Evolutionary conservation across 305 asterid species (phyloP), one percentile per base, ranked within the genome.

Genomic region (Fraxinus ornus): DNA sequence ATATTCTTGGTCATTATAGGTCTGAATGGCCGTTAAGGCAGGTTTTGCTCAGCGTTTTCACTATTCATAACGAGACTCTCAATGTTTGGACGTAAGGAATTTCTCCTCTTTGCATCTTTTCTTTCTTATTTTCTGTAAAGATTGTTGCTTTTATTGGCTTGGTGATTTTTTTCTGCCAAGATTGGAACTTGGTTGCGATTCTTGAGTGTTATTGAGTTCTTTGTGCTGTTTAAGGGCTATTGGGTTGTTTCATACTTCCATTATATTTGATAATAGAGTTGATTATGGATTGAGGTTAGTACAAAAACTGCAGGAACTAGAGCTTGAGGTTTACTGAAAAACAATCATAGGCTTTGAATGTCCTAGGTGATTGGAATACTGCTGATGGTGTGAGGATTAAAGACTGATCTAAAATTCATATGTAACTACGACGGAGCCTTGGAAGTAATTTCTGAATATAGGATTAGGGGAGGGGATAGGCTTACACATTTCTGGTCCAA

Each of bases 21-120:
- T 55, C 94, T n/a, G 98, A 94, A 81, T 96, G 99, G 98, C 98
- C 99, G 75, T 86, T 96, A 87, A 93, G 89, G 88, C 97, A 93
- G 79, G 87, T 78, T 64, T 81, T 96, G 80, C 93, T 96, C 78
- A 96, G 99, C 89, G 84, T 91, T 24, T 96, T 96, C 77, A 83
- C 92, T 80, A 91, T 96, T 89, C 98, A 94, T 86, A 96, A 96
- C 62, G 99, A 96, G 92, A 94, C 99, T 80, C 95, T 96, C 81
- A 96, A 96, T 66, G 92, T 96, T 80, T 96, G 98, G 98, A 94
- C 99, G 98, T 93, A 91, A 90, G 98, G 26, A 21, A 80, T 66
- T 64, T 21, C 76, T 10, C 15, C 21, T 70, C 39, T 82, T 6
- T 81, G 79, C 82, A 62, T 83, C 78, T 79, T 21, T 76, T 55